Evolutionary conservation across 495 filamentous ascomycete genomes (phyloP).

Genomic region (Lindgomyces ingoldianus): DNA sequence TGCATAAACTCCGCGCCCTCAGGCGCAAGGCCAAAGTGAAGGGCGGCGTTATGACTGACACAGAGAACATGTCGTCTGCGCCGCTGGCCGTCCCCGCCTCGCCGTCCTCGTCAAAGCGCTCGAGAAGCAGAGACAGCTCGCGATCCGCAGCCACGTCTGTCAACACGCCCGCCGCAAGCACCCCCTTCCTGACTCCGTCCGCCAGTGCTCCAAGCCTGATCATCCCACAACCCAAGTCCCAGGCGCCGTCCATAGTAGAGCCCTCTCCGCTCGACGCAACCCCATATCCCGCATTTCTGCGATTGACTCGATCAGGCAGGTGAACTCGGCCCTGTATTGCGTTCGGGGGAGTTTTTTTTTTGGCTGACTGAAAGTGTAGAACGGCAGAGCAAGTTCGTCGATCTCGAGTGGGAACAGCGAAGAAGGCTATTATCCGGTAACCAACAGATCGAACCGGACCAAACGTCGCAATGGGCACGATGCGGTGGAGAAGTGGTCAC

Average conservation of each 20-base stretch:
- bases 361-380: constrained; percentile 30
- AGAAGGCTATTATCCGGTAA: constrained; percentile 52
- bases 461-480: constrained; percentile 57
- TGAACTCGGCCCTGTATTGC: constrained; percentile 20
- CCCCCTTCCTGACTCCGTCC: constrained; percentile 22
- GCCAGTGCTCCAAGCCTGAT: constrained; percentile 30
- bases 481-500: constrained; percentile 54
- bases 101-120: constrained; percentile 39
- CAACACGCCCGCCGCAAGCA: constrained; percentile 22
- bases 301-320: constrained; percentile 43
- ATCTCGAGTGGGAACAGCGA: constrained; percentile 64
- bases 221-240: constrained; percentile 14
- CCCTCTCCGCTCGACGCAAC: constrained; percentile 27
- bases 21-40: constrained; percentile 38
- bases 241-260: constrained; percentile 18
- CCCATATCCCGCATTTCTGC: constrained; percentile 44
- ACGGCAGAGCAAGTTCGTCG: constrained; percentile 55
- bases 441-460: constrained; percentile 46
- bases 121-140: constrained; percentile 35
- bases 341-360: neutral
- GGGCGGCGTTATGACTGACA: constrained; percentile 15
- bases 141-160: constrained; percentile 23
- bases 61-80: constrained; percentile 27
- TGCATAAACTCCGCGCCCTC: constrained; percentile 40
- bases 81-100: constrained; percentile 34